Conservation (phyloP, 352 stramenopile genomes). For the Saprolegnia diclina region DNA sequence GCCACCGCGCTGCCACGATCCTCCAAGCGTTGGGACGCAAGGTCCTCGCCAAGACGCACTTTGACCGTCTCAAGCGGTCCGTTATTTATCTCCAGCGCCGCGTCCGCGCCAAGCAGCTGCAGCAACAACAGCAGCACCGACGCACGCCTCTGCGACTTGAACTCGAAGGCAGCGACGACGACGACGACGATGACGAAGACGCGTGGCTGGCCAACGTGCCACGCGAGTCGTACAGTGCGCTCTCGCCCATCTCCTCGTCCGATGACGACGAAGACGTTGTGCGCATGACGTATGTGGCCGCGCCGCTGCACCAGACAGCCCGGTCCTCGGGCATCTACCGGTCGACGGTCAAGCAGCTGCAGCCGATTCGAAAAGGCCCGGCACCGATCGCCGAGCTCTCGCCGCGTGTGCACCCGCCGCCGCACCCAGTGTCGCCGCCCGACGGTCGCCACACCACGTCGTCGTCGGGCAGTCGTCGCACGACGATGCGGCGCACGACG, state of each 20-base stretch:
- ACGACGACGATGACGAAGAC: not conserved
- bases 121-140: not conserved
- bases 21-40: slow-evolving; percentile 8
- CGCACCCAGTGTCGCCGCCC: no score
- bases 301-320: not conserved
- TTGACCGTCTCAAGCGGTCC: not conserved
- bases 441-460: not conserved
- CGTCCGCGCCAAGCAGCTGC: not conserved
- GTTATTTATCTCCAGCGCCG: not conserved
- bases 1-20: slow-evolving; percentile 23
- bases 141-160: not conserved
- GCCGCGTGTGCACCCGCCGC: not conserved
- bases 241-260: not conserved
- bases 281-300: not conserved
- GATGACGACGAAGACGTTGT: not conserved
- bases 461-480: not conserved
- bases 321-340: not conserved
- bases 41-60: not conserved
- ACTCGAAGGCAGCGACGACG: not conserved
- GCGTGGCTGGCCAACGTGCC: not conserved
- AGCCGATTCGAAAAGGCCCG: not conserved
- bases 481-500: slow-evolving; percentile 48
- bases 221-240: not conserved
- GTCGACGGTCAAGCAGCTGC: not conserved
- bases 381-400: not conserved